Percentiles rank a stretch among this genome's conserved stretches.
phyloP scores from a whole-genome alignment of 331 rosid species.

The Cydonia oblonga region DNA sequence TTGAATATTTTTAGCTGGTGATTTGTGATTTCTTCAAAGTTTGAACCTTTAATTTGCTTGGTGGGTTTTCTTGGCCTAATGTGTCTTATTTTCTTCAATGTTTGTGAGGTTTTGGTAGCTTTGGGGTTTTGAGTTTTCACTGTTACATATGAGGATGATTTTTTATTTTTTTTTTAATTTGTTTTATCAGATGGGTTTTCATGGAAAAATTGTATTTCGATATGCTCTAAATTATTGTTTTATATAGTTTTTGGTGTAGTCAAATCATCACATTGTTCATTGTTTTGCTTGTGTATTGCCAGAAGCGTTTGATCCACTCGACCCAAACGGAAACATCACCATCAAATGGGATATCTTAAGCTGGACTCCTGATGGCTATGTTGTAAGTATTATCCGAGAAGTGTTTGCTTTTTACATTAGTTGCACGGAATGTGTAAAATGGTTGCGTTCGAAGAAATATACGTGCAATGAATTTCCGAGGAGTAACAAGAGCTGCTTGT shows the following conservation, averaged over 20 bases:
- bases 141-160: neutral
- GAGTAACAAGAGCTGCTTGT: neutral
- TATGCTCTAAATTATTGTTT: neutral
- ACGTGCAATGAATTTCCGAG: neutral
- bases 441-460: neutral
- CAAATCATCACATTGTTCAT: neutral
- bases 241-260: neutral
- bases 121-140: neutral
- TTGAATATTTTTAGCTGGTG: neutral
- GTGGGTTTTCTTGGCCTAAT: too few species aligned
- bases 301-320: slow-evolving; percentile 88
- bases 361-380: slow-evolving; percentile 91
- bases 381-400: slow-evolving; percentile 47
- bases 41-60: neutral
- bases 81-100: neutral
- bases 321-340: slow-evolving; percentile 83
- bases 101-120: neutral
- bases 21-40: neutral
- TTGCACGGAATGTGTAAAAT: neutral
- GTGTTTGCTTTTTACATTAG: neutral
- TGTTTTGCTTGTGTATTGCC: slow-evolving; percentile 12
- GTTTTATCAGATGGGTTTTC: neutral
- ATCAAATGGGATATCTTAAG: slow-evolving; percentile 75
- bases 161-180: neutral
- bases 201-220: neutral